phyloP scores from a whole-genome alignment of 768 basidiomycete species.

The Lyophyllum atratum region DNA sequence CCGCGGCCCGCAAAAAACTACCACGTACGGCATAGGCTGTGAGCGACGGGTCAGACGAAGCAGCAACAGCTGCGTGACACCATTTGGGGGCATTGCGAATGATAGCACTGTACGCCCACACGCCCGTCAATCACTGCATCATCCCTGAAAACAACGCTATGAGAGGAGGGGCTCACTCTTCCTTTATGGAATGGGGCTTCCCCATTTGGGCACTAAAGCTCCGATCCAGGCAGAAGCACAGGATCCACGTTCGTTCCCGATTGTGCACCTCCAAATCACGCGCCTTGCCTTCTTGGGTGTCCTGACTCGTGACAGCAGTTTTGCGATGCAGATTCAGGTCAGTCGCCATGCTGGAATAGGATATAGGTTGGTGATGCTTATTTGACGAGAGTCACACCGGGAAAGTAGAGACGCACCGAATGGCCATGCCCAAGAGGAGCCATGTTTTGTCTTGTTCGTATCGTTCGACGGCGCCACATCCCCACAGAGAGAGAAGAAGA shows the following conservation, averaged over 20 bases:
- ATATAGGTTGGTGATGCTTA: neutral
- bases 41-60: constrained; percentile 65
- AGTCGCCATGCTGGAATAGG: constrained; percentile 76
- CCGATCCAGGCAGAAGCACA: constrained; percentile 84
- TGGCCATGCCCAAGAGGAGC: constrained; percentile 85
- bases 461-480: constrained; percentile 91
- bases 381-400: neutral
- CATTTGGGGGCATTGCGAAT: constrained; percentile 82
- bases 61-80: constrained; percentile 66
- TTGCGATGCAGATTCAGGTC: constrained; percentile 96
- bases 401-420: constrained; percentile 49
- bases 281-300: constrained; percentile 78
- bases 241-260: constrained; percentile 91
- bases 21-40: constrained; percentile 75
- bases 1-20: neutral
- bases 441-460: constrained; percentile 98
- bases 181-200: constrained; percentile 89
- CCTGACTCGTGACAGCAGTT: constrained; percentile 57
- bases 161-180: constrained; percentile 67
- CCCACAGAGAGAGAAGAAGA: constrained; percentile 85
- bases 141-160: neutral
- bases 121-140: constrained; percentile 4
- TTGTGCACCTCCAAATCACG: constrained; percentile 89
- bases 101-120: constrained; percentile 60
- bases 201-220: constrained; percentile 96